Evolutionary conservation across 2,329 filamentous ascomycete genomes (phyloP), one percentile per base, ranked within the genome.

Genomic region (Periconia sp.): DNA sequence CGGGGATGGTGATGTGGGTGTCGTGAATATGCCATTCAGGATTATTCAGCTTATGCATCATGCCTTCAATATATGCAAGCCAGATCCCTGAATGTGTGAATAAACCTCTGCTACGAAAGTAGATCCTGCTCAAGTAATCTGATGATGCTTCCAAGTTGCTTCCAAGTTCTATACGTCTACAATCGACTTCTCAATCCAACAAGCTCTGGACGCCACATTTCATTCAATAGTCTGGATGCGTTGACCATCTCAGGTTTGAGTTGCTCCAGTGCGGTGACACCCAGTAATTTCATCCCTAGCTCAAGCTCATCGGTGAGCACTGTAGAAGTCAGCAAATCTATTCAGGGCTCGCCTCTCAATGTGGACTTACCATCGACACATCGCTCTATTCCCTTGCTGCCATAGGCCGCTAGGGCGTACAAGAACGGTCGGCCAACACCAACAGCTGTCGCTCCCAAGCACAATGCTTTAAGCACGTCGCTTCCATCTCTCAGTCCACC

Each of bases 201-300:
- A 15, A 40, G 49, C 29, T 67, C 63, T 3, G 65, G 65, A 9
- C 57, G 49, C 61, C 61, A 68, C 61, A 68, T 68, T 25, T 67
- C 61, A 35, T 68, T 68, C 40, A 68, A 33, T 23, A 68, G 32
- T 5, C 62, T 56, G n/a, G 46, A 58, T 4, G 63, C 53, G 47
- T 86, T 84, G 17, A 87, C 65, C 61, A 85, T 70, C 0, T 83
- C 82, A 1, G 83, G 82, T 50, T 84, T 78, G 4, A 83, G 75
- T 58, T 85, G 76, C 39, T 79, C 75, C 8, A 87, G 66, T 48
- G 80, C 76, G 1, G 81, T 85, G 23, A 87, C 74, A 2, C 85
- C 85, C 43, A 84, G 79, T 62, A 86, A 75, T 18, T 79, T 77
- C 84, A 87, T 87, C 2, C 83, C 82, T 2, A 80, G 85, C 52